Evolutionary conservation across 2,329 filamentous ascomycete genomes (phyloP).

Genomic region (Verticillium klebahnii): DNA sequence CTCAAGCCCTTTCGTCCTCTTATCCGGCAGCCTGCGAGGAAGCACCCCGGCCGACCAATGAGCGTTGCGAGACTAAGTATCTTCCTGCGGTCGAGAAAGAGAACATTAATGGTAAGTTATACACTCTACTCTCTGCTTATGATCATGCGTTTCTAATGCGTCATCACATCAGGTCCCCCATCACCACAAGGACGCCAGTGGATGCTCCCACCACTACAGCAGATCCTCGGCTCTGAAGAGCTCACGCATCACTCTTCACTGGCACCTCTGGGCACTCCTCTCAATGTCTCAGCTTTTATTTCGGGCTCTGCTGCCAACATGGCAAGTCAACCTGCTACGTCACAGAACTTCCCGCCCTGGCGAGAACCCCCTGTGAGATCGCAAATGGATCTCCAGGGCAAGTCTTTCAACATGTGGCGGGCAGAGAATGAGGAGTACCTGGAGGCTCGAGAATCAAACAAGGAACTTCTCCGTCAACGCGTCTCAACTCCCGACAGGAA

Average conservation of each 20-base stretch:
- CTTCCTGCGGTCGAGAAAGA: not conserved
- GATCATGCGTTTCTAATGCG: not conserved
- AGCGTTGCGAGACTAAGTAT: not conserved
- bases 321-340: not conserved
- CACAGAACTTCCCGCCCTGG: not conserved
- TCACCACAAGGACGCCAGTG: not conserved
- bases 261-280: not conserved
- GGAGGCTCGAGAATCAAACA: constrained; percentile 33
- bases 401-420: not conserved
- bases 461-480: constrained; percentile 3
- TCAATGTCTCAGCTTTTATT: not conserved
- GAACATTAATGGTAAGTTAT: not conserved
- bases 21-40: not conserved
- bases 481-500: not conserved
- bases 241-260: not conserved
- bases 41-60: not conserved
- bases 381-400: not conserved
- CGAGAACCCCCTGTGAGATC: not conserved
- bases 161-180: not conserved
- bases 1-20: not conserved
- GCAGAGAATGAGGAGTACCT: constrained; percentile 26
- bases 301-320: not conserved
- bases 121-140: not conserved
- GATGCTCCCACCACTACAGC: not conserved
- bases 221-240: not conserved